A percentile compares a stretch with the other conserved stretches of the same genome.
Conservation (phyloP, 2,329 filamentous ascomycete species). For the Fusarium virguliforme region DNA sequence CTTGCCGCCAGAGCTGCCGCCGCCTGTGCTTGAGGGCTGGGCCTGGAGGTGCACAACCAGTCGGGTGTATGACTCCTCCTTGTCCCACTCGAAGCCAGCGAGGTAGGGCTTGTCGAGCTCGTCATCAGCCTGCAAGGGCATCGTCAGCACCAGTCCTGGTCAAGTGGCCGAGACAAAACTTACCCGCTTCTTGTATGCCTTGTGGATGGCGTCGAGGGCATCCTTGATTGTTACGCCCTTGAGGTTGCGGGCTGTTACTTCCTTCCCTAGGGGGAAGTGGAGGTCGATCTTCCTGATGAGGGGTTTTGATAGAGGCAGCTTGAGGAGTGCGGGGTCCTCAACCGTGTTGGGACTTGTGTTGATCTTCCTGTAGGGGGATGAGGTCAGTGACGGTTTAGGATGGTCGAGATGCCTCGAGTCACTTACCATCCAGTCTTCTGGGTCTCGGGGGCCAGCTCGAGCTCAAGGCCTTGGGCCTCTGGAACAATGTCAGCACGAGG, state of each 20-base stretch:
- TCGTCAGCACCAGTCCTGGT: slow-evolving; percentile 15
- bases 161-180: slow-evolving; percentile 51
- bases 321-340: slow-evolving; percentile 88
- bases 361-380: slow-evolving; percentile 80
- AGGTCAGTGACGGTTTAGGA: slow-evolving; percentile 29
- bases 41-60: slow-evolving; percentile 89
- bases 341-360: slow-evolving; percentile 86
- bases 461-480: slow-evolving; percentile 82
- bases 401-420: not conserved
- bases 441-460: slow-evolving; percentile 84
- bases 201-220: slow-evolving; percentile 94
- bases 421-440: slow-evolving; percentile 90
- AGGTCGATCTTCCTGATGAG: slow-evolving; percentile 95
- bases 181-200: slow-evolving; percentile 97
- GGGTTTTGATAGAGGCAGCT: slow-evolving; percentile 84
- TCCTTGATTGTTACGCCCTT: slow-evolving; percentile 99
- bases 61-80: slow-evolving; percentile 89
- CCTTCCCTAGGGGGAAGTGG: slow-evolving; percentile 88
- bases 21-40: slow-evolving; percentile 68
- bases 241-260: slow-evolving; percentile 90
- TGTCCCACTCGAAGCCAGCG: slow-evolving; percentile 96
- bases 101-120: slow-evolving; percentile 91
- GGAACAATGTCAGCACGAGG: slow-evolving; percentile 44
- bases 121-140: slow-evolving; percentile 80
- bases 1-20: slow-evolving; percentile 68